phyloP scores from a whole-genome alignment of 495 filamentous ascomycete species.

The Aspergillus asperescens region DNA sequence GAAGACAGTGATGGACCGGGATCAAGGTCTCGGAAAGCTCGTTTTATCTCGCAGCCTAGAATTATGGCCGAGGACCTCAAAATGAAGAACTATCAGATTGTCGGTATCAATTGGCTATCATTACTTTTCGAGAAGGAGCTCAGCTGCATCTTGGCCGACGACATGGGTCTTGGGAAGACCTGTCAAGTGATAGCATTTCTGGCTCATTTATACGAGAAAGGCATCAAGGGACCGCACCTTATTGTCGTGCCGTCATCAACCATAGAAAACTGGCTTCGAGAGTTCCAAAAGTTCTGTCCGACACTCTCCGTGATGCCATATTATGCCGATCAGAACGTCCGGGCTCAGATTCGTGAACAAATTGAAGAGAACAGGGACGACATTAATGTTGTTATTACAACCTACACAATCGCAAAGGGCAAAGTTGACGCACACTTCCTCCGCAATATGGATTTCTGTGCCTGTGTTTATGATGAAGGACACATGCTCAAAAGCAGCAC shows the following conservation, averaged over 20 bases:
- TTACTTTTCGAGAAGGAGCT: conserved; percentile 71
- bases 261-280: conserved; percentile 88
- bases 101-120: conserved; percentile 90
- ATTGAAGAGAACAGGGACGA: conserved; percentile 56
- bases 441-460: conserved; percentile 54
- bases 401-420: conserved; percentile 70
- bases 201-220: conserved; percentile 67
- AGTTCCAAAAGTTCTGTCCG: conserved; percentile 86
- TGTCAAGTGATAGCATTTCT: conserved; percentile 94
- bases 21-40: conserved; percentile 33
- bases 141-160: conserved; percentile 89
- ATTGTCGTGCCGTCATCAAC: conserved; percentile 90
- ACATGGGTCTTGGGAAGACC: conserved; percentile 98
- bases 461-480: conserved; percentile 87
- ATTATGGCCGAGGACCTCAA: conserved; percentile 64
- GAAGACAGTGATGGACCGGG: conserved; percentile 47
- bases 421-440: conserved; percentile 66
- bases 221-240: conserved; percentile 70
- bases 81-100: conserved; percentile 89
- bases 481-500: conserved; percentile 84
- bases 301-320: conserved; percentile 70
- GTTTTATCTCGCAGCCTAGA: conserved; percentile 63
- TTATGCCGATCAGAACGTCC: conserved; percentile 61
- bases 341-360: conserved; percentile 58
- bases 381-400: conserved; percentile 87